Base-by-base conservation (phyloP, 257 asterid genomes). In the Pogostemon cablin region DNA sequence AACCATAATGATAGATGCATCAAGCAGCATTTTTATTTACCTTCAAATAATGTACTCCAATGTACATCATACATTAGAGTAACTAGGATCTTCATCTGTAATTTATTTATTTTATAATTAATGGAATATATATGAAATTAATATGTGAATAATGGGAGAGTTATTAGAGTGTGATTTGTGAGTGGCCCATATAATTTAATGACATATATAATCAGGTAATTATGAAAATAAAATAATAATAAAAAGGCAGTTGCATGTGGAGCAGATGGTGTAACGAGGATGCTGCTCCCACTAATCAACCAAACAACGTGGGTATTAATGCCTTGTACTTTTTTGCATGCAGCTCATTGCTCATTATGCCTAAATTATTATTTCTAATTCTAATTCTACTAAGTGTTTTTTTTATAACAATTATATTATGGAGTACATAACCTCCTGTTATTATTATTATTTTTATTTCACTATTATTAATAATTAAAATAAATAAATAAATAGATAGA, bases 261-360 rank as follows among this genome's bases (percentile, higher is more conserved):
- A 67, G 80, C 67, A 66, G 72, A 73, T 76, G 79, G 49, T 68
- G 69, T 74, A 40, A 44, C 54, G 73, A 65, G 69, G 54, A 54
- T 38, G 66, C 32, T 78, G 74, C 68, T 73, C 71, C 69, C 65
- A 65, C 78, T 67, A 77, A 79, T 75, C 69, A 77, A 83, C 82
- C 78, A n/a, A 10, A 25, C 81, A 76, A 80, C 85, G 75, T 83
- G 87, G 72, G 37, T 64, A 80, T 83, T 75, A 83, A 80, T 80
- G 83, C 56, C 7, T 7, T 64, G 71, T 76, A 66, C 76, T 58
- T 44, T 44, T 61, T 64, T 61, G 60, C 76, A 73, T 59, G 79
- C 67, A 67, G 80, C 81, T 50, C 43, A 57, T 77, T 70, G 9
- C 2, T 20, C 12, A 32, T 71, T 35, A 48, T 40, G 48, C 55